Evolutionary conservation across 1,284 basidiomycete species (phyloP), one percentile per base, ranked within the genome.

Genomic region (Sutorius eximius): DNA sequence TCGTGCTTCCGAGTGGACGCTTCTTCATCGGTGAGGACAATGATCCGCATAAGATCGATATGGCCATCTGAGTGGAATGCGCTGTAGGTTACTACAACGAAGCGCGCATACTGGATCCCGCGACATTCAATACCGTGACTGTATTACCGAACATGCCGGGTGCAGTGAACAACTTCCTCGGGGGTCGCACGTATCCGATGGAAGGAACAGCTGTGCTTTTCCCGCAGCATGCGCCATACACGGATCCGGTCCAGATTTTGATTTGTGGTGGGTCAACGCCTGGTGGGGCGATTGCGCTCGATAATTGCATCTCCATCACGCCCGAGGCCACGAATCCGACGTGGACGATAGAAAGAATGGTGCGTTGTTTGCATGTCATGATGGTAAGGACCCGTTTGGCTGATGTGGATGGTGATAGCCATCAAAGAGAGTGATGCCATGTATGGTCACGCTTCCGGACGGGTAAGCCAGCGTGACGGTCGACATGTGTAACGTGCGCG

Each of bases 281-380:
- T 5, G 79, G 79, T 16, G 74, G 73, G 18, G 81, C 73, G 12
- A 69, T 77, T 11, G 86, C 85, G 2, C 66, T 87, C 16, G 88
- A 90, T 61, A 90, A 88, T 61, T 90, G 87, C 63, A 80, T 89
- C 10, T 75, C 76, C 1, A 89, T 84, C 22, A 71, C 75, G 36
- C 87, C 88, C 0, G 88, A 90, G 62, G 80, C 61, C 0, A 41
- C 63, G 3, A 82, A 83, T 51, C 68, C 86, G 1, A 75, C 75
- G 3, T 90, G 87, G 87, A 77, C 75, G 0, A 49, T 90, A 27
- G 88, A 90, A 67, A 80, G 87, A 47, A 90, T 90, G 88, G 87
- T 87, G 46, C 52, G 79, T 65, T 65, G 3, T 11, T 22, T 38
- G 10, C 20, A 3, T 38, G 10, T 12, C 37, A 15, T 36, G 7